Percentiles rank a stretch among this genome's conserved stretches.
Evolutionary conservation across 805 yeast genomes (phyloP).

Genomic region (Candida caryicola): DNA sequence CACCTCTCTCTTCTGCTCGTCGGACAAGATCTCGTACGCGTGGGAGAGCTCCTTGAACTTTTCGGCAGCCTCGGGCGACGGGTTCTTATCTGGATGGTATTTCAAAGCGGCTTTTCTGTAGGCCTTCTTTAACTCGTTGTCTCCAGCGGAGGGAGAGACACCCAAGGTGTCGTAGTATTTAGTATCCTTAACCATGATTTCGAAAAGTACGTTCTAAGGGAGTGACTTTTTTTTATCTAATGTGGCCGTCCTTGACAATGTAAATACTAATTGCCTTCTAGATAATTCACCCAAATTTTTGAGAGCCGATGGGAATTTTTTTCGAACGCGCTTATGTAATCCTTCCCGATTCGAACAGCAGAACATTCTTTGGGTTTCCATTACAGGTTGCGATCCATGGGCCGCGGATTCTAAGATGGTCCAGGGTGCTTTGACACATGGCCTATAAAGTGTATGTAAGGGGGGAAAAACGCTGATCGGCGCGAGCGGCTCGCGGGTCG

Average conservation of each 20-base stretch:
- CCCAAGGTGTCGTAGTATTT: constrained; percentile 73
- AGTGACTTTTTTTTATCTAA: too few species aligned
- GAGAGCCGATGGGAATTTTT: background rate
- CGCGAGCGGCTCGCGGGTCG: too few species aligned
- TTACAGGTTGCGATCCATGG: background rate
- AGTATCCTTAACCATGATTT: constrained; percentile 72
- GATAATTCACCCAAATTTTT: background rate
- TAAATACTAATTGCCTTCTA: background rate
- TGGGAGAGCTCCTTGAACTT: constrained; percentile 87
- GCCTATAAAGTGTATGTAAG: too few species aligned
- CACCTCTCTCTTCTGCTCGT: constrained; percentile 80
- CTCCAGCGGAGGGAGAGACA: constrained; percentile 66
- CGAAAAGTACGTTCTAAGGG: too few species aligned
- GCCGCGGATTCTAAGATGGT: too few species aligned
- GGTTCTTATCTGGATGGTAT: constrained; percentile 81
- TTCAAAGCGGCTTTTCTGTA: constrained; percentile 79
- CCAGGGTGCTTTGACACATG: too few species aligned
- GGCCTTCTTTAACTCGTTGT: constrained; percentile 73
- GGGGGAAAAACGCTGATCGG: too few species aligned
- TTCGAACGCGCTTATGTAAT: background rate
- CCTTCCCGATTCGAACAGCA: background rate
- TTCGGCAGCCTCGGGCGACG: constrained; percentile 89
- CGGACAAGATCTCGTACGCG: constrained; percentile 87
- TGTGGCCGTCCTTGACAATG: background rate
- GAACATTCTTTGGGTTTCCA: background rate